These are phyloP conservation scores for Paraglomus brasilianum DNA, from an alignment of 192 early-diverging fungal genomes.

Conservation along the genomic window DNA sequence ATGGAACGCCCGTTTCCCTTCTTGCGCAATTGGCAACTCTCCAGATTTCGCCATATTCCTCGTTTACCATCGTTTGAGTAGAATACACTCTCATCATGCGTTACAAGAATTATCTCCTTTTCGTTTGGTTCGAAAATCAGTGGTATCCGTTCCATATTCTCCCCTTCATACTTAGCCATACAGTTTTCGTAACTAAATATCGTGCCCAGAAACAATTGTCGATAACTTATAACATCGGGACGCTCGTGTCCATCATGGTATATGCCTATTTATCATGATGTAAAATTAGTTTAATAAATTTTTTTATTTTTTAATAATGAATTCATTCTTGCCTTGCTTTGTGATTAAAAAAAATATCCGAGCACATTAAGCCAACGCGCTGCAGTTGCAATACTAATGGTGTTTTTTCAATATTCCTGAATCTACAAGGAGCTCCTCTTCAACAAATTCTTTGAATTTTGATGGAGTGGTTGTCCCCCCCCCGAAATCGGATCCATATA, in stretches of 20 bases:
- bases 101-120: conserved; percentile 13
- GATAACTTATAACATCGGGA: conserved; percentile 8
- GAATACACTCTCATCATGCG: conserved; percentile 8
- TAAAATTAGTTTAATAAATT: too few species aligned
- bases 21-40: neutral
- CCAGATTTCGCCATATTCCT: too few species aligned
- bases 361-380: too few species aligned
- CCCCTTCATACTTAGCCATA: conserved; percentile 6
- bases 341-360: too few species aligned
- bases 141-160: neutral
- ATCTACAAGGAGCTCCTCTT: too few species aligned
- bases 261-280: conserved; percentile 19
- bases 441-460: too few species aligned
- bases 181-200: conserved; percentile 1
- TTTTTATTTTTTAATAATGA: too few species aligned
- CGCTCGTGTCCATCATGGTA: conserved; percentile 11
- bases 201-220: neutral
- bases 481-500: too few species aligned
- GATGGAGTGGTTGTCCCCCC: too few species aligned
- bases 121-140: neutral
- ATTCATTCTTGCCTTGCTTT: too few species aligned
- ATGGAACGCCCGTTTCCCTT: conserved; percentile 8
- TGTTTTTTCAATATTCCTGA: too few species aligned
- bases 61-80: conserved; percentile 20
- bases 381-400: too few species aligned